Base-by-base conservation (phyloP, 2,329 filamentous ascomycete genomes). In the Ramichloridium luteum region DNA sequence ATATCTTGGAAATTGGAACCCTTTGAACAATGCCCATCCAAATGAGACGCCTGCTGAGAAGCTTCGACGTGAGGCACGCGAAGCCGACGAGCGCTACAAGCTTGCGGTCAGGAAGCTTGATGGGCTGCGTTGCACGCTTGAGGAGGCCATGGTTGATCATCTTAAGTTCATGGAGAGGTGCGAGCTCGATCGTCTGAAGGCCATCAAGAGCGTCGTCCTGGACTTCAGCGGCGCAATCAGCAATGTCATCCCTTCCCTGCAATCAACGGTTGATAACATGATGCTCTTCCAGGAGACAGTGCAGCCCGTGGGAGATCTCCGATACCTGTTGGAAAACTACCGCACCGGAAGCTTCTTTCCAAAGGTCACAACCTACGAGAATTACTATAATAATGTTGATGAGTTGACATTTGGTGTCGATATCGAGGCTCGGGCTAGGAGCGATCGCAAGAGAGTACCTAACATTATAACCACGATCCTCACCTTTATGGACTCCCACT, bases 201-300 rank as follows among this genome's bases (percentile, higher is more conserved):
- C 92, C 13, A 90, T 98, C 68, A 96, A 98, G 68, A 88, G 88
- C 14, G 92, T 98, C 31, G 79, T 98, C 40, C 72, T 98, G 26
- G 92, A 98, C 60, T 96, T 98, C 58, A 94, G 88, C 4, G 90
- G 90, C 27, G 85, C 88, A 22, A 82, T 98, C 56, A 88, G 88
- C 67, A 98, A 98, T 51, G 88, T 94, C 48, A 96, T 98, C 41
- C 92, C 90, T 12, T 92, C 82, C 51, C 64, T 98, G 40, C 90
- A 96, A 59, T 88, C 88, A 37, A 85, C 86, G 0, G 85, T 98
- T 14, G 90, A 98, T 62, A 85, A 92, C 54, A 94, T 98, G 86
- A 85, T 98, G 77, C 70, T 98, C 28, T 98, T 92, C 62, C 90
- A 98, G 57, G 90, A 98, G 65, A 96, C 90, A 1, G 82, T 98